phyloP scores from a whole-genome alignment of 108 stramenopile species.

The Pseudonitzschia multiseries region DNA sequence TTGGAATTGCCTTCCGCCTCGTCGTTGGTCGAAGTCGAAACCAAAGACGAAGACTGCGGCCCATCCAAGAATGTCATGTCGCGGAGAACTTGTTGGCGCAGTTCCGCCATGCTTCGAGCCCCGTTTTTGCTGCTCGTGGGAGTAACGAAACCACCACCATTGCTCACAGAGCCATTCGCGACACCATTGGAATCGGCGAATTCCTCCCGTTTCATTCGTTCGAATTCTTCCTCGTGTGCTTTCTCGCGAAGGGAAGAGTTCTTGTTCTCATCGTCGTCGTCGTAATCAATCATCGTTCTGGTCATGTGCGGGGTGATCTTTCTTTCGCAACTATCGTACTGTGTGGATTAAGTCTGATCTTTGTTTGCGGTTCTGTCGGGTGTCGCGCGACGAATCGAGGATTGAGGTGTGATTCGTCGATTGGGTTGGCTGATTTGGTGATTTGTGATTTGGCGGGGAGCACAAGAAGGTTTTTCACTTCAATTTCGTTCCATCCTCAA shows the following conservation, averaged over 20 bases:
- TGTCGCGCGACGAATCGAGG: no score
- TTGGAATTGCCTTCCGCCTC: not conserved
- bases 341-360: no score
- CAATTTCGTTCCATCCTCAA: no score
- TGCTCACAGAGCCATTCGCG: not conserved
- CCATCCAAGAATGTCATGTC: constrained; percentile 13
- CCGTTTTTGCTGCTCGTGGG: not conserved
- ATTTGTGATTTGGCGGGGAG: no score
- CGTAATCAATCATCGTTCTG: not conserved
- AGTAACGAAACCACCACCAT: not conserved
- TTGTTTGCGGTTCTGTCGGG: no score
- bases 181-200: not conserved
- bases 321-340: no score
- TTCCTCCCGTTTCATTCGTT: constrained; percentile 15
- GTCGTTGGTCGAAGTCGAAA: no score
- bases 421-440: no score
- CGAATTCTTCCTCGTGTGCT: constrained; percentile 30
- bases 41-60: no score
- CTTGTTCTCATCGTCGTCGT: constrained; percentile 6
- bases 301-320: not conserved
- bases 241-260: constrained; percentile 29
- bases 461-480: no score
- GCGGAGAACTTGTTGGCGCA: constrained; percentile 13
- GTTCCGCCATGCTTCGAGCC: constrained; percentile 1
- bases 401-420: no score